phyloP scores from a whole-genome alignment of 148 eudicot genomes.

The Nepenthes gracilis region DNA sequence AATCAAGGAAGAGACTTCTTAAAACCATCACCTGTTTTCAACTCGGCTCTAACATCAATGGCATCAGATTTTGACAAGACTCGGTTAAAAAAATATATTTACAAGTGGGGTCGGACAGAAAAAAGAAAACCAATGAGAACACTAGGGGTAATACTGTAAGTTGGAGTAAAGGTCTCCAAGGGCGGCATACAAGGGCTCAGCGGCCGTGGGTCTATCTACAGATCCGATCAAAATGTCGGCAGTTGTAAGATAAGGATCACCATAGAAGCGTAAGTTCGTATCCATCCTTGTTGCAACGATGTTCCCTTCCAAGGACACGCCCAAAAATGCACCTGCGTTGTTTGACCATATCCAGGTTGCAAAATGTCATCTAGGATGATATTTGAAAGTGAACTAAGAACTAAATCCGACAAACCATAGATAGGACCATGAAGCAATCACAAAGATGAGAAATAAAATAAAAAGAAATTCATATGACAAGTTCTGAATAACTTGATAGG shows the following conservation, averaged over 20 bases:
- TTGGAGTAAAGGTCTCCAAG: conserved; percentile 63
- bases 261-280: conserved; percentile 76
- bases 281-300: conserved; percentile 85
- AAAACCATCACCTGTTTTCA: too few species aligned
- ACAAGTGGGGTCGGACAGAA: too few species aligned
- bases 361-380: not conserved
- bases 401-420: too few species aligned
- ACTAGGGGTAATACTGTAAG: conserved; percentile 18
- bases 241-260: conserved; percentile 93
- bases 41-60: too few species aligned
- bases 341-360: conserved; percentile 1
- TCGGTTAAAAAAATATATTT: too few species aligned
- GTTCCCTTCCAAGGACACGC: conserved; percentile 88
- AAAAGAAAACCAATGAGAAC: not conserved
- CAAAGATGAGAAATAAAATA: too few species aligned
- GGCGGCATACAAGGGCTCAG: conserved; percentile 77
- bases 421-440: too few species aligned
- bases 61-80: too few species aligned
- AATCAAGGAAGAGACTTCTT: too few species aligned
- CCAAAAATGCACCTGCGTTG: conserved; percentile 86
- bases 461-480: too few species aligned
- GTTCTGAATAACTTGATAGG: too few species aligned
- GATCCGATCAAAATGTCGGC: conserved; percentile 79
- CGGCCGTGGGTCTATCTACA: conserved; percentile 89
- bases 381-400: too few species aligned